Evolutionary conservation across 140 eudicot genomes (phyloP), one percentile per base, ranked within the genome.

Genomic region (Anethum foeniculum): DNA sequence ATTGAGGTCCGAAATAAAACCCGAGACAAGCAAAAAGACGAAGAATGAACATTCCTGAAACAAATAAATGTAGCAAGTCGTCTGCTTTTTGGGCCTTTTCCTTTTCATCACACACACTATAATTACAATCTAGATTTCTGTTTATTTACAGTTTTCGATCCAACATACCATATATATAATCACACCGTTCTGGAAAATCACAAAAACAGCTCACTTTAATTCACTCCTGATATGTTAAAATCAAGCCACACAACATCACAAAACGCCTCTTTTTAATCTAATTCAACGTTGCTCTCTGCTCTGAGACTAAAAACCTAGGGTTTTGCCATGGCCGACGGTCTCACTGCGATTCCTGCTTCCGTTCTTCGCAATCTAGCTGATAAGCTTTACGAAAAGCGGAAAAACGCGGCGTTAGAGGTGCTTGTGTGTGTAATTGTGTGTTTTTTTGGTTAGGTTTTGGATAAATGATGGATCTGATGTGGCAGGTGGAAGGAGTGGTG

Each of bases 401-500:
- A 93, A 60, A 91, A 85, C 84, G 98, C 98, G 23, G 97, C 98
- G 12, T 85, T 89, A 62, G 97, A 93, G 98, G 98, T 93, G 28
- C 23, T 1, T 71, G 7, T 71, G 28, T 76, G 10, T 62, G 49
- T 56, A 12, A 27, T 49, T 77, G 56, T 68, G 1, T 79, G n/a
- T 6, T 32, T 2, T 34, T n/a, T 77, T 36, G 27, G 36, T 25
- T 52, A 44, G 30, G 23, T 51, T 39, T 58, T 71, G 76, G 76
- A 1, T 16, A 1, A 30, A 38, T 32, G 71, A 75, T 83, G 77
- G 82, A 49, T 32, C 25, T 36, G 81, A 47, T 78, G 39, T 75
- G 54, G 36, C 84, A 93, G 98, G 91, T 91, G 80, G 98, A 93
- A 87, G 98, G 97, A 82, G 85, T 91, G 71, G 98, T 93, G 47